A percentile compares a stretch with the other conserved stretches of the same genome.
phyloP scores from a whole-genome alignment of 148 eudicot genomes.

The Polygonum maritimum region DNA sequence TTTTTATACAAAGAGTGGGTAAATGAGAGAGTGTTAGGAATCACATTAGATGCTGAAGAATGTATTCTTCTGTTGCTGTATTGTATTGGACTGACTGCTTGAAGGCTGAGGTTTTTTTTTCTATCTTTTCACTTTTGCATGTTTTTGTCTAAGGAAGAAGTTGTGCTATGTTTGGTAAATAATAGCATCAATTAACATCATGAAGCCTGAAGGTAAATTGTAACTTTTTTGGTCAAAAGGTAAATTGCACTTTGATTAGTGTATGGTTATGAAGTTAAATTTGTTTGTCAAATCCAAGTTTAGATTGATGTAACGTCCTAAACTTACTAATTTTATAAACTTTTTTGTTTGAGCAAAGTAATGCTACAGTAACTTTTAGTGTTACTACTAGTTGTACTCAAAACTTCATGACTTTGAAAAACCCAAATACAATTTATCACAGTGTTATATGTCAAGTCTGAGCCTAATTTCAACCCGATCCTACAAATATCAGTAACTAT shows the following conservation, averaged over 20 bases:
- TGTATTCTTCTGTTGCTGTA: neutral
- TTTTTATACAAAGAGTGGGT: neutral
- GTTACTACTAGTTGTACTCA: too few species aligned
- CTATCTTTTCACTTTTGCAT: too few species aligned
- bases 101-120: neutral
- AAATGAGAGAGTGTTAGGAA: neutral
- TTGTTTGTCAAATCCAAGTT: neutral
- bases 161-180: neutral
- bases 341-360: too few species aligned
- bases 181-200: neutral
- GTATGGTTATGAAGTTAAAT: neutral
- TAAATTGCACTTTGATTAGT: neutral
- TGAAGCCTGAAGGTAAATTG: neutral
- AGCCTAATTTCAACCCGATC: too few species aligned
- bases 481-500: too few species aligned
- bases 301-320: neutral
- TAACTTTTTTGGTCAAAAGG: too few species aligned
- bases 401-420: too few species aligned
- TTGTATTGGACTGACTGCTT: neutral
- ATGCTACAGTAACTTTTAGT: too few species aligned
- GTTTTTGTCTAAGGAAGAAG: neutral
- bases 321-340: neutral
- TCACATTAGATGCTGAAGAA: neutral
- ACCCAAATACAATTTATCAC: too few species aligned
- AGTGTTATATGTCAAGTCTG: too few species aligned